Base-by-base conservation (phyloP, 108 stramenopile genomes). In the Seminavis robusta region DNA sequence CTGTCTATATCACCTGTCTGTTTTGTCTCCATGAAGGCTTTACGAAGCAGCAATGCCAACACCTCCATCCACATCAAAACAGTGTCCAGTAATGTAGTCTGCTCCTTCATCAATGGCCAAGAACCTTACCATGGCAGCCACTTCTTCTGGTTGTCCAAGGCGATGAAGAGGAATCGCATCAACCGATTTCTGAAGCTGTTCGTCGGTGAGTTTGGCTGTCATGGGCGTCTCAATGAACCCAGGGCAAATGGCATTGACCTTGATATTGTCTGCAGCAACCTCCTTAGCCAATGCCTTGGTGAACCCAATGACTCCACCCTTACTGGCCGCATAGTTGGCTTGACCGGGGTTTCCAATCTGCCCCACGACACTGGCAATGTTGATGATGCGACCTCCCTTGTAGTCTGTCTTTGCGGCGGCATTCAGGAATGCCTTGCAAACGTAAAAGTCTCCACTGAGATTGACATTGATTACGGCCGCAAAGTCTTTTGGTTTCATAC, bases 11-110 rank as follows among this genome's bases (percentile, higher is more conserved):
- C n/a, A n/a, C n/a, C n/a, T n/a, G n/a, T n/a, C n/a, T n/a, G n/a
- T n/a, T n/a, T n/a, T n/a, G n/a, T n/a, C n/a, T n/a, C n/a, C n/a
- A n/a, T n/a, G n/a, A n/a, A 79, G 24, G 69, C 66, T 30, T 87
- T n/a, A n/a, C n/a, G n/a, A n/a, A n/a, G n/a, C n/a, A n/a, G n/a
- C 92, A 52, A 90, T 90, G 15, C 87, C 85, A 45, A 93, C 79
- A 23, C 92, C 92, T 25, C 92, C 92, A 53, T 93, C 92, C 10
- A 93, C 84, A 56, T 86, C 86, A 61, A 90, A 84, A 59, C 56
- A 71, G 56, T 93, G 92, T 41, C 88, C 81, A 30, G 81, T 82
- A 43, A 82, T 82, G 82, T 85, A 84, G 27, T 61, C 79, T n/a
- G n/a, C n/a, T n/a, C n/a, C n/a, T n/a, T n/a, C 36, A 58, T 90